These are phyloP conservation scores for Calonectria pauciramosa DNA, from an alignment of 2,329 filamentous ascomycete genomes.

Conservation along the genomic window DNA sequence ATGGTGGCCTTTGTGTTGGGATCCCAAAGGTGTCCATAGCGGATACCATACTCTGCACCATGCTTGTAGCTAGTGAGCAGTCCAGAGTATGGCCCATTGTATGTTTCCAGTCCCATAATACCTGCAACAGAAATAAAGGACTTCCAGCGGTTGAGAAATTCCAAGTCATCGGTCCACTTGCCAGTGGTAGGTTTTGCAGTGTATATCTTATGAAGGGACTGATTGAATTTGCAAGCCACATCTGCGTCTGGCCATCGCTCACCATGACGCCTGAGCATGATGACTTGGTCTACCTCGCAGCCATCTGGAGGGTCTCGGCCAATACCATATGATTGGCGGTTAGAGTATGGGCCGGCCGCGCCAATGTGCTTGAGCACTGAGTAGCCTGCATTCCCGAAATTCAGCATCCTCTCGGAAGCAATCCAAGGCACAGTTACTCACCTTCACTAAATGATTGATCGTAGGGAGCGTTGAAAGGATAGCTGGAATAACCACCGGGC, in stretches of 20 bases:
- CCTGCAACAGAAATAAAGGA: neutral
- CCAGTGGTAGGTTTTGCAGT: neutral
- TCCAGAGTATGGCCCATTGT: neutral
- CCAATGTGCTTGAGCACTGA: neutral
- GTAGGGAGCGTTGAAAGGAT: neutral
- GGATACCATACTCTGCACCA: neutral
- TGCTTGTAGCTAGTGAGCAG: neutral
- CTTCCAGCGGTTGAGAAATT: conserved; percentile 1
- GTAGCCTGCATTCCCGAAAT: neutral
- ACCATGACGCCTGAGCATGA: neutral
- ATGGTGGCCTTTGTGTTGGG: neutral
- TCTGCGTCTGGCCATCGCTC: neutral
- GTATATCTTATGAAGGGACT: neutral
- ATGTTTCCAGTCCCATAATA: neutral
- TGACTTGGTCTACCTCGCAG: conserved; percentile 2
- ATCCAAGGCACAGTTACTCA: neutral
- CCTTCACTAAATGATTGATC: neutral
- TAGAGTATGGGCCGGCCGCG: neutral
- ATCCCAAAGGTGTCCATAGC: conserved; percentile 2
- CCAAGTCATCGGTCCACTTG: neutral
- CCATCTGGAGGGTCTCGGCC: neutral
- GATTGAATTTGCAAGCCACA: neutral
- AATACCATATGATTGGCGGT: conserved; percentile 1
- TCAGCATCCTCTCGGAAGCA: neutral
- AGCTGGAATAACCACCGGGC: neutral